These are phyloP conservation scores for Pyrus hybrid DNA, from an alignment of 331 rosid species.

Conservation along the genomic window DNA sequence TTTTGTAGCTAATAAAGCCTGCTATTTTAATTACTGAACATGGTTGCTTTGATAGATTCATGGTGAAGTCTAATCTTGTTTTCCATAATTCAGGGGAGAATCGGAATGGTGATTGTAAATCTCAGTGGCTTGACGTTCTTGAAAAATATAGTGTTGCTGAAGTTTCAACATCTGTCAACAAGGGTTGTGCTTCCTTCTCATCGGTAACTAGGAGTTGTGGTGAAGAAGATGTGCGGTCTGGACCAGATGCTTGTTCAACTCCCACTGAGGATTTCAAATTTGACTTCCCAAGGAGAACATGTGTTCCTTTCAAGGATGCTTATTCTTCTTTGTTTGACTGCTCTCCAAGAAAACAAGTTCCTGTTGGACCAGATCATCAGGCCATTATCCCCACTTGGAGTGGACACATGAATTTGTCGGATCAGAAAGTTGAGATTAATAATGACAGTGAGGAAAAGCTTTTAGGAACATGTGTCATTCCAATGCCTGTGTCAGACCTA, in stretches of 20 bases:
- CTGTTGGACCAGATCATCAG: slow-evolving; percentile 48
- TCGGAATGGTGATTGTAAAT: slow-evolving; percentile 24
- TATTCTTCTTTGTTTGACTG: slow-evolving; percentile 12
- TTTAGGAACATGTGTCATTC: slow-evolving; percentile 34
- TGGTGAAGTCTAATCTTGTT: slow-evolving; percentile 1
- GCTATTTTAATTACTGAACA: background rate
- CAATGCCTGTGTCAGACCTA: slow-evolving; percentile 25
- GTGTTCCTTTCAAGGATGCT: slow-evolving; percentile 21
- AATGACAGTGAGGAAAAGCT: slow-evolving; percentile 27
- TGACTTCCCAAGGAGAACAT: slow-evolving; percentile 26
- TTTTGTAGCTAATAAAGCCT: background rate
- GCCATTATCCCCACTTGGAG: slow-evolving; percentile 42
- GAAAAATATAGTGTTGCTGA: slow-evolving; percentile 21
- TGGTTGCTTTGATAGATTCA: background rate
- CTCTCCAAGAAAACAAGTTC: slow-evolving; percentile 36
- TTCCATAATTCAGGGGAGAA: slow-evolving; percentile 21
- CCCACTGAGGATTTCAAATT: slow-evolving; percentile 25
- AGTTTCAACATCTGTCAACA: slow-evolving; percentile 7
- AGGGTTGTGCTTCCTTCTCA: slow-evolving; percentile 18
- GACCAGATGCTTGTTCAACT: slow-evolving; percentile 19
- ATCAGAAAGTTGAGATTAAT: slow-evolving; percentile 3
- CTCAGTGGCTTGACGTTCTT: slow-evolving; percentile 32
- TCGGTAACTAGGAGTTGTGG: slow-evolving; percentile 17
- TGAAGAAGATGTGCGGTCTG: slow-evolving; percentile 34
- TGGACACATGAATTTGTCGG: slow-evolving; percentile 7